These are phyloP conservation scores for Catharanthus roseus DNA, from an alignment of 257 asterid species.

Conservation along the genomic window DNA sequence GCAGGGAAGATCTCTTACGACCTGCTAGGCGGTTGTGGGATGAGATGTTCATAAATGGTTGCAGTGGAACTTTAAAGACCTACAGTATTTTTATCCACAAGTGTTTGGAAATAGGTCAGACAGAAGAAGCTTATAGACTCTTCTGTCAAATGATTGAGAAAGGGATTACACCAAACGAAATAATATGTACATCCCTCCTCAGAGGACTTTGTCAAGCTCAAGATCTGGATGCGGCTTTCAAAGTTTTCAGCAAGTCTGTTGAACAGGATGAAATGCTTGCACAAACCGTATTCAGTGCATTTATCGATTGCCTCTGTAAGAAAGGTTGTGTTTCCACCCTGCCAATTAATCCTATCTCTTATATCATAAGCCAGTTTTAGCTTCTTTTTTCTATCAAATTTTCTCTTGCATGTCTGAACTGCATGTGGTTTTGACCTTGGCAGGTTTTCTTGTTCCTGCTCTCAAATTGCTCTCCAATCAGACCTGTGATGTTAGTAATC, in stretches of 20 bases:
- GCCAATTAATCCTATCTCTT: background rate
- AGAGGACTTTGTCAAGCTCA: constrained; percentile 55
- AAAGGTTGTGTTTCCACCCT: constrained; percentile 37
- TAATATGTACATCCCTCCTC: constrained; percentile 45
- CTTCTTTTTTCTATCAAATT: background rate
- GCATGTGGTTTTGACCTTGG: constrained; percentile 11
- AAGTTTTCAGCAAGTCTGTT: constrained; percentile 41
- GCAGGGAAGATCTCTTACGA: constrained; percentile 67
- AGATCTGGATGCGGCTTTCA: constrained; percentile 44
- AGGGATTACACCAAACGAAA: constrained; percentile 56
- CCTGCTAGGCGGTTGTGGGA: constrained; percentile 93
- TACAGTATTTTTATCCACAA: constrained; percentile 53
- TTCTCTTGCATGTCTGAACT: background rate
- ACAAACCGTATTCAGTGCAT: constrained; percentile 29
- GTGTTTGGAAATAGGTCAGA: constrained; percentile 47
- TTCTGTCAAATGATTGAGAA: constrained; percentile 61
- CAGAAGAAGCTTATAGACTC: constrained; percentile 66
- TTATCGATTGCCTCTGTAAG: constrained; percentile 52
- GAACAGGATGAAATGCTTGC: constrained; percentile 48
- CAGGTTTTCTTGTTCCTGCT: constrained; percentile 54
- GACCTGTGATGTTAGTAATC: constrained; percentile 22
- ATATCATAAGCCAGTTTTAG: background rate
- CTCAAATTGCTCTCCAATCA: constrained; percentile 38
- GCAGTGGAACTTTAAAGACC: constrained; percentile 55
- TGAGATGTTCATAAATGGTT: constrained; percentile 86